Conservation (phyloP, 352 stramenopile species). For the Globisporangium splendens region DNA sequence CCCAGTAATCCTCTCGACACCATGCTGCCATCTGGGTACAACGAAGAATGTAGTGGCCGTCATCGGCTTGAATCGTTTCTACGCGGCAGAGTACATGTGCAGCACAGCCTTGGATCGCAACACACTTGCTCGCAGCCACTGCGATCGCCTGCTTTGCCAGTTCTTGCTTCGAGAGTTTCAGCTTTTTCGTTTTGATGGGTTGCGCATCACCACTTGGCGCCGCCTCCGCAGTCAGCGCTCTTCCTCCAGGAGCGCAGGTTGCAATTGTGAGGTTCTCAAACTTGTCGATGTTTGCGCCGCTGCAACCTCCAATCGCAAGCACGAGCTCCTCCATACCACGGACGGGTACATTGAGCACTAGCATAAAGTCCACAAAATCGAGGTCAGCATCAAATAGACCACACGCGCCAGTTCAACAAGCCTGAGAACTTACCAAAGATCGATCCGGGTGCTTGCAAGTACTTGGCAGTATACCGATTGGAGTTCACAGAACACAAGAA, state of each 20-base stretch:
- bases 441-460: conserved; percentile 42
- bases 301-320: conserved; percentile 66
- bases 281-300: conserved; percentile 55
- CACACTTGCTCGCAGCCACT: conserved; percentile 19
- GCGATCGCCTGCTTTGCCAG: conserved; percentile 30
- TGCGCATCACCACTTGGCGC: background rate
- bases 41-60: conserved; percentile 70
- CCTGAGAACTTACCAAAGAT: conserved; percentile 49
- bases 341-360: conserved; percentile 76
- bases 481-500: conserved; percentile 85
- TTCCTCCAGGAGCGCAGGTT: conserved; percentile 43
- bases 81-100: conserved; percentile 72
- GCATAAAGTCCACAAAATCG: background rate
- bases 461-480: conserved; percentile 55
- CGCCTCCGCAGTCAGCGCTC: background rate
- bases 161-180: conserved; percentile 67
- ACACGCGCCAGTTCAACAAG: background rate
- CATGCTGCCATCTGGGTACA: conserved; percentile 63
- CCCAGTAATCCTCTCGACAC: conserved; percentile 64
- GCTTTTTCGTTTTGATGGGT: conserved; percentile 24
- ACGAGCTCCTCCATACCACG: conserved; percentile 71
- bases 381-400: background rate
- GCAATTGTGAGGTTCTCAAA: conserved; percentile 46
- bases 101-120: conserved; percentile 53
- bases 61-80: conserved; percentile 53